Percentiles rank a stretch among this genome's conserved stretches.
phyloP scores from a whole-genome alignment of 2,329 filamentous ascomycete species.

The Lasiodiplodia gonubiensis region DNA sequence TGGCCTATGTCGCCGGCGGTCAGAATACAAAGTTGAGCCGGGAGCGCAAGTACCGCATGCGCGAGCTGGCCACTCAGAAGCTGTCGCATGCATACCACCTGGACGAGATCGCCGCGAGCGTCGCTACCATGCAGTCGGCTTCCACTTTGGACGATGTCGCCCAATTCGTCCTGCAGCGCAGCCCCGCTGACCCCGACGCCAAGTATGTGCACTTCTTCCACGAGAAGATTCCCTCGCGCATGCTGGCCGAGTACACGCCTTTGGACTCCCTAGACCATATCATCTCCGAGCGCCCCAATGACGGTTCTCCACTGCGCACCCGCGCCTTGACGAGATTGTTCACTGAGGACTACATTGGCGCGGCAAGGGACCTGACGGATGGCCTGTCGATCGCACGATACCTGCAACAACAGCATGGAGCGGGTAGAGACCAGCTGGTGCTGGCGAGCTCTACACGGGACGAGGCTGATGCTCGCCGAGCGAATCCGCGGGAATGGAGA shows the following conservation, averaged over 20 bases:
- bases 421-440: conserved; percentile 59
- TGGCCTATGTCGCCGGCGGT: conserved; percentile 62
- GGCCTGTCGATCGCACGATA: conserved; percentile 65
- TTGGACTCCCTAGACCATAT: conserved; percentile 71
- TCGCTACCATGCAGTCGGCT: conserved; percentile 82
- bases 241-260: conserved; percentile 74
- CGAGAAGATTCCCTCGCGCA: conserved; percentile 81
- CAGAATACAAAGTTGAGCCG: conserved; percentile 69
- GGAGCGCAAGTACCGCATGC: conserved; percentile 78
- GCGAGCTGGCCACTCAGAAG: conserved; percentile 79
- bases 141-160: conserved; percentile 79
- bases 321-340: conserved; percentile 76
- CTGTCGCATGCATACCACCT: conserved; percentile 77
- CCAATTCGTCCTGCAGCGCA: conserved; percentile 72
- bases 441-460: conserved; percentile 53
- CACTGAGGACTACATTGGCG: conserved; percentile 74
- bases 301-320: conserved; percentile 72
- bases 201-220: conserved; percentile 93
- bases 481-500: conserved; percentile 35
- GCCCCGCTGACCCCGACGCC: conserved; percentile 71
- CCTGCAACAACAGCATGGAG: conserved; percentile 59
- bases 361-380: conserved; percentile 71
- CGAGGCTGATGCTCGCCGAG: conserved; percentile 39
- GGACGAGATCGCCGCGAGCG: conserved; percentile 82
- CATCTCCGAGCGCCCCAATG: conserved; percentile 66